These are phyloP conservation scores for Tripterygium wilfordii DNA, from an alignment of 177 flowering plant species.

Conservation along the genomic window DNA sequence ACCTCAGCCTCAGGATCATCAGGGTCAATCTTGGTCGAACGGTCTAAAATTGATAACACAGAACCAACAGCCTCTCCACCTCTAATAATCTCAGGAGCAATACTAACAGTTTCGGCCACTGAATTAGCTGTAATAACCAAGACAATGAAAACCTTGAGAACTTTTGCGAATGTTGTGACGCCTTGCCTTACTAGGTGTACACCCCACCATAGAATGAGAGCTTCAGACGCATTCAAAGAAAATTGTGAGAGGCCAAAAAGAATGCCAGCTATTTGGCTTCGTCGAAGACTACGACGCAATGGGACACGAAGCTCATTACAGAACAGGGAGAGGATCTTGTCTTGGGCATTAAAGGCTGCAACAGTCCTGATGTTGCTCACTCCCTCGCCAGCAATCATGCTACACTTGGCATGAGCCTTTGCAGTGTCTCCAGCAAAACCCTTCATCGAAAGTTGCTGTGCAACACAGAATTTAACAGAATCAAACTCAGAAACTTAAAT, in stretches of 20 bases:
- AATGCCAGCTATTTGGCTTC: slow-evolving; percentile 69
- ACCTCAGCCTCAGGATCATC: slow-evolving; percentile 78
- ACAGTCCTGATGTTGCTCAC: slow-evolving; percentile 96
- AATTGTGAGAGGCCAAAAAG: slow-evolving; percentile 95
- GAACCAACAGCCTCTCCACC: slow-evolving; percentile 93
- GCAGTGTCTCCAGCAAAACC: slow-evolving; percentile 99
- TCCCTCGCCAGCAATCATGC: slow-evolving; percentile 98
- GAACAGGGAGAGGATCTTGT: slow-evolving; percentile 76
- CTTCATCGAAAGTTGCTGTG: slow-evolving; percentile 89
- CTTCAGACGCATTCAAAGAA: slow-evolving; percentile 82
- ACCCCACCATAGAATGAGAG: slow-evolving; percentile 94
- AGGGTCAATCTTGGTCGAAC: slow-evolving; percentile 70
- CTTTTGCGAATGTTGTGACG: slow-evolving; percentile 80
- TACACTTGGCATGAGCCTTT: slow-evolving; percentile 92
- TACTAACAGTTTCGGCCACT: slow-evolving; percentile 94
- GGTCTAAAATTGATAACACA: slow-evolving; percentile 78
- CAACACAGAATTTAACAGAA: slow-evolving; percentile 8
- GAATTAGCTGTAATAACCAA: slow-evolving; percentile 90
- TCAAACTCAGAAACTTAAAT: too few species aligned
- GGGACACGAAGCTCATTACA: slow-evolving; percentile 69
- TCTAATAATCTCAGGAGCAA: slow-evolving; percentile 87
- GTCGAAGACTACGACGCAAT: slow-evolving; percentile 52
- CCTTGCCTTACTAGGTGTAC: slow-evolving; percentile 78
- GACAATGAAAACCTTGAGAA: slow-evolving; percentile 87
- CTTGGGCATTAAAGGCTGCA: slow-evolving; percentile 95